A percentile compares a stretch with the other conserved stretches of the same genome.
Conservation (phyloP, 129 eudicot genomes). For the Helichrysum umbraculigerum region DNA sequence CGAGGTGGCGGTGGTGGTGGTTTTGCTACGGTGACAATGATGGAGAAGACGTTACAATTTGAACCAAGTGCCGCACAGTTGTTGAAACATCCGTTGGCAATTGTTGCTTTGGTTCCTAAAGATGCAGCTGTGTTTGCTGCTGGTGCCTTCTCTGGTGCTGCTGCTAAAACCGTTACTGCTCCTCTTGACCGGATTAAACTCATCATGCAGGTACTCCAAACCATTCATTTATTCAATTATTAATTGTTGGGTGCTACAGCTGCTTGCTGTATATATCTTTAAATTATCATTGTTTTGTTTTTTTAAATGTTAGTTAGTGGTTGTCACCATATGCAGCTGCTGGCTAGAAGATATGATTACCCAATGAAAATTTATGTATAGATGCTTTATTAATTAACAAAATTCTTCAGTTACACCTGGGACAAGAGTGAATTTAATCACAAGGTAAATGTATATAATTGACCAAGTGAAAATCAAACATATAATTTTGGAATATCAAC, state of each 20-base stretch:
- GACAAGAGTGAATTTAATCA: neutral
- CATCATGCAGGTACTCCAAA: constrained; percentile 99
- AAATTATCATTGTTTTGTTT: neutral
- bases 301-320: constrained; percentile 16
- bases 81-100: constrained; percentile 64
- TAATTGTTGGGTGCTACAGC: neutral
- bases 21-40: constrained; percentile 59
- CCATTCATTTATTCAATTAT: too few relatives aligned
- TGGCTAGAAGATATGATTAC: neutral
- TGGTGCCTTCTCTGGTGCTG: constrained; percentile 87
- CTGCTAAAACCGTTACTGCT: constrained; percentile 80
- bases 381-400: neutral
- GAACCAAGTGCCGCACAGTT: constrained; percentile 57
- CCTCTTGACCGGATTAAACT: constrained; percentile 95
- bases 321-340: neutral
- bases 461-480: neutral
- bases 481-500: neutral
- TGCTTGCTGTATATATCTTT: neutral
- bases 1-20: constrained; percentile 11
- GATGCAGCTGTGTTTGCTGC: constrained; percentile 83
- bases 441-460: neutral
- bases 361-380: neutral
- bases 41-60: constrained; percentile 41
- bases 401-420: neutral
- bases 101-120: constrained; percentile 67